Evolutionary conservation across 2,329 filamentous ascomycete species (phyloP), one percentile per base, ranked within the genome.

Genomic region (Aspergillus bombycis): DNA sequence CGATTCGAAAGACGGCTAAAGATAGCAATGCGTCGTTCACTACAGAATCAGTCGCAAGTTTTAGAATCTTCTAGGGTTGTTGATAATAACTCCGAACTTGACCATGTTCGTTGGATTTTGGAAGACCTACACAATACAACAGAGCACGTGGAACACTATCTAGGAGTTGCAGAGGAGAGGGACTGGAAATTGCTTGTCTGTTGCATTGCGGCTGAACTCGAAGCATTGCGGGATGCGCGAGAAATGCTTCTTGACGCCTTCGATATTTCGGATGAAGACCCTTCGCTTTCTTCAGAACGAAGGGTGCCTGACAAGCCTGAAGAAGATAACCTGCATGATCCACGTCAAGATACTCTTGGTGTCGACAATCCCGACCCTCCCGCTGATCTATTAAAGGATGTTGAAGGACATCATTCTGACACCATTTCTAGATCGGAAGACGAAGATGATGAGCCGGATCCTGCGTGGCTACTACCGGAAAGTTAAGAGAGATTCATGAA

Each of bases 141-240:
- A 9, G 68, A 70, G 1, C 78, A 78, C 14, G 72, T 89, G 11
- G 80, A 86, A 66, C 73, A 76, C 2, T 81, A 85, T 61, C 70
- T 86, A 58, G 77, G 82, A 16, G 68, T 82, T 21, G 85, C 86
- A 1, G 82, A 86, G 59, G 77, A 79, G 6, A 81, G 80, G 55
- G 80, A 82, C 57, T 90, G 88, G 88, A 88, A 84, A 59, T 74
- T 89, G 23, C 79, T 90, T 34, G 82, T 88, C 30, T 87, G 84
- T 62, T 86, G 86, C 59, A 85, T 89, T 63, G 85, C 85, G 4
- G 86, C 88, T 1, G 88, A 90, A 71, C 75, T 89, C 3, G 86
- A 88, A 66, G 86, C 88, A 8, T 73, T 83, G 53, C 71, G 72
- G 43, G 75, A 81, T 70, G 81, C 78, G 16, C 72, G 72, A 62